phyloP scores from a whole-genome alignment of 2,329 filamentous ascomycete genomes.

The Trichophyton equinum region DNA sequence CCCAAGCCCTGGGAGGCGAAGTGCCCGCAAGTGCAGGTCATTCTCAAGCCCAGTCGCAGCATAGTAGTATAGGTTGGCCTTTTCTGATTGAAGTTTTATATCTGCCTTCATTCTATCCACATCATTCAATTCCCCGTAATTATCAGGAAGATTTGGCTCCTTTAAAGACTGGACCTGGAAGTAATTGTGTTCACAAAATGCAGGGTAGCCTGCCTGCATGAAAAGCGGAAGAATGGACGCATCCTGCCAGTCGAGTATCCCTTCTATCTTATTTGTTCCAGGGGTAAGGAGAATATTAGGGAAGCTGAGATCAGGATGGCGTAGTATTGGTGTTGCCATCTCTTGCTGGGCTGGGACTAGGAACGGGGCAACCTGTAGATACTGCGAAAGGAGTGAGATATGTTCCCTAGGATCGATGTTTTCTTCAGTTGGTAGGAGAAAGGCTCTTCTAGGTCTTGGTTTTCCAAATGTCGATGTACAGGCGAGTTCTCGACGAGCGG shows the following conservation, averaged over 20 bases:
- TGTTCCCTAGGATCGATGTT: conserved; percentile 9
- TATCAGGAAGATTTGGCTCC: conserved; percentile 5
- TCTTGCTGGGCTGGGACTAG: not conserved
- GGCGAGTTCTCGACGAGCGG: conserved; percentile 8
- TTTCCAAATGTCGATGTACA: conserved; percentile 1
- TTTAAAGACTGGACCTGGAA: conserved; percentile 2
- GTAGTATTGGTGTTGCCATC: conserved; percentile 1
- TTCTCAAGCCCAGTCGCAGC: conserved; percentile 10
- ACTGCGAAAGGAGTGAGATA: conserved; percentile 9
- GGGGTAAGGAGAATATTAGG: conserved; percentile 9
- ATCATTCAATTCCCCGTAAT: conserved; percentile 2
- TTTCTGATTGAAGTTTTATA: conserved; percentile 5
- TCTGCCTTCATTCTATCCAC: conserved; percentile 4
- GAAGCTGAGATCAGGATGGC: conserved; percentile 9
- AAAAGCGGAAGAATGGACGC: conserved; percentile 8
- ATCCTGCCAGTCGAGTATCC: conserved; percentile 12
- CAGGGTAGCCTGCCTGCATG: conserved; percentile 10
- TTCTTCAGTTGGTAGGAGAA: conserved; percentile 9
- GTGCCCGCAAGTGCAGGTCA: not conserved
- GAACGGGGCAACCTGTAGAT: not conserved
- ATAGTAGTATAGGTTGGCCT: conserved; percentile 11
- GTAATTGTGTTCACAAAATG: conserved; percentile 9
- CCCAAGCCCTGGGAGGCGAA: conserved; percentile 1
- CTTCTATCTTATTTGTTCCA: conserved; percentile 8
- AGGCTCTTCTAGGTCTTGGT: conserved; percentile 7